Base-by-base conservation (phyloP, 2,329 filamentous ascomycete species). In the Phialocephala subalpina region DNA sequence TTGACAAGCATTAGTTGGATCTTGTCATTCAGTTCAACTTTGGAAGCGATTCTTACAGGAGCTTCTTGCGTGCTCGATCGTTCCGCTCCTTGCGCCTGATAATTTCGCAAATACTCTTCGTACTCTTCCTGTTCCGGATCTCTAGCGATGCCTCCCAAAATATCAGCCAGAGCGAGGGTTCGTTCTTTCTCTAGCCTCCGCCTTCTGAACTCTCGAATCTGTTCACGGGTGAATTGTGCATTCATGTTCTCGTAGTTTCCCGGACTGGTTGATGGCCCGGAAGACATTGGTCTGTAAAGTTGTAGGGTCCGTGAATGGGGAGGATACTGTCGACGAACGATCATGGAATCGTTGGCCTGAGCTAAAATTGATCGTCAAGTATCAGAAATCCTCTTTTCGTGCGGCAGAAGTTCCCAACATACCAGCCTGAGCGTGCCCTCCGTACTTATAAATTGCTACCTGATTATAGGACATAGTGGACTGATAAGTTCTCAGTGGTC, bases 391-490 rank as follows among this genome's bases (percentile, higher is more conserved):
- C 12, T 3, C 16, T 27, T 40, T 7, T 42, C 5, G 1, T 36
- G 42, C 11, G 18, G 18, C 29, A 20, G 9, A 42, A 33, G 29
- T 8, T 16, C 5, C n/a, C 25, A 49, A 60, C 58, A 35, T 52
- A 60, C 58, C 29, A 60, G n/a, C 7, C 25, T 36, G 45, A 27
- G 25, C 16, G 1, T 35, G 45, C 16, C 25, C 20, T 14, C 58
- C 42, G 52, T 60, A 60, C 45, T 60, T 60, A 52, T 60, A 49
- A 49, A 60, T 52, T 22, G 58, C 9, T 33, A 49, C 42, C 25
- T 60, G 42, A 35, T 60, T 38, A 36, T 52, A 36, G 40, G 42
- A 49, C 58, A 60, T 60, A 3, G 40, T 7, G 14, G 8, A 8
- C 16, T 9, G 8, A 3, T 35, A n/a, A 3, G 27, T 52, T 47